phyloP scores from a whole-genome alignment of 352 stramenopile species.

The Phytophthora citricola region DNA sequence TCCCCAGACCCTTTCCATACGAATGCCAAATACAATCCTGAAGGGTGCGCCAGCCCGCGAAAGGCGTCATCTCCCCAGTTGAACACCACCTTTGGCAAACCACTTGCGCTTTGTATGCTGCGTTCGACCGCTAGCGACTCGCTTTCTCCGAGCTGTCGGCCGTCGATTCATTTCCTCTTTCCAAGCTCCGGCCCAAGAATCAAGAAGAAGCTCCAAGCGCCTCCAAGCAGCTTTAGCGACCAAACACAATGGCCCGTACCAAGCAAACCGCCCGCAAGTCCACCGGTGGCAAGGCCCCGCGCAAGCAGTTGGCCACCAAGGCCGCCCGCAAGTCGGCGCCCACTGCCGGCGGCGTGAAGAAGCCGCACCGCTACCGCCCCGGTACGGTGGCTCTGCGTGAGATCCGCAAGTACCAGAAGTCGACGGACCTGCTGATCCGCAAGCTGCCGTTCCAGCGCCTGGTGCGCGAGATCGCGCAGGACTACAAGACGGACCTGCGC shows the following conservation, averaged over 20 bases:
- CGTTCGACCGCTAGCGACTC: background rate
- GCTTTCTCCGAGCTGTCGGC: slow-evolving; percentile 2
- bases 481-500: slow-evolving; percentile 97
- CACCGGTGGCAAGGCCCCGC: slow-evolving; percentile 93
- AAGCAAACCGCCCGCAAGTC: slow-evolving; percentile 98
- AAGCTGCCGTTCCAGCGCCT: slow-evolving; percentile 97
- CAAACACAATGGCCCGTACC: slow-evolving; percentile 91
- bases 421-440: slow-evolving; percentile 95
- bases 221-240: background rate
- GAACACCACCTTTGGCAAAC: slow-evolving; percentile 42
- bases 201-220: slow-evolving; percentile 10
- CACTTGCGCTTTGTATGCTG: slow-evolving; percentile 55
- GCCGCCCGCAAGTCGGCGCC: slow-evolving; percentile 92
- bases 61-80: slow-evolving; percentile 44
- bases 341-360: slow-evolving; percentile 94
- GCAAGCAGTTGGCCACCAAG: slow-evolving; percentile 95
- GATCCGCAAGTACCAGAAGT: slow-evolving; percentile 97
- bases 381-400: slow-evolving; percentile 93
- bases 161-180: slow-evolving; percentile 52
- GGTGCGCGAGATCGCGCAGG: slow-evolving; percentile 95
- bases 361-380: slow-evolving; percentile 18
- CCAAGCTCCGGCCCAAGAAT: slow-evolving; percentile 33
- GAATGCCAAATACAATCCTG: slow-evolving; percentile 13
- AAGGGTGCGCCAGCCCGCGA: slow-evolving; percentile 11
- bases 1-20: slow-evolving; percentile 3